Conservation (phyloP, 2,329 filamentous ascomycete species). For the Aspergillus caelatus region DNA sequence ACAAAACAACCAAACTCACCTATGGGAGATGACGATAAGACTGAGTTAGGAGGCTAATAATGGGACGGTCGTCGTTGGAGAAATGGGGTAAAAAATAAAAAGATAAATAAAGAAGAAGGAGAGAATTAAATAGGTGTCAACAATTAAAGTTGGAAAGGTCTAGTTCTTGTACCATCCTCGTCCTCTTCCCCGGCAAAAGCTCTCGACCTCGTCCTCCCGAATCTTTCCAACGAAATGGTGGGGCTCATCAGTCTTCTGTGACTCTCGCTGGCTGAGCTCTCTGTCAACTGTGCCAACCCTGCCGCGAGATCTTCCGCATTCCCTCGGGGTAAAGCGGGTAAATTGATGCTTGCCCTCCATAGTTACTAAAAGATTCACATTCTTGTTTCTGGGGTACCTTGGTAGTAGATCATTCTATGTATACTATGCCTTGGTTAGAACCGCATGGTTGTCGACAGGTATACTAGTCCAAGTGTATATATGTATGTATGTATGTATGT, state of each 20-base stretch:
- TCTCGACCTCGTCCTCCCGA: slow-evolving; percentile 34
- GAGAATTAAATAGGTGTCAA: slow-evolving; percentile 4
- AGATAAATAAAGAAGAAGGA: slow-evolving; percentile 8
- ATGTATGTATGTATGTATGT: too few relatives aligned
- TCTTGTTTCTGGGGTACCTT: background rate
- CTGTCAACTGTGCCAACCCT: slow-evolving; percentile 19
- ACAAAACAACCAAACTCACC: slow-evolving; percentile 3
- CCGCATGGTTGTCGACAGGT: background rate
- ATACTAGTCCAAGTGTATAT: too few relatives aligned
- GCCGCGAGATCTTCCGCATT: slow-evolving; percentile 43
- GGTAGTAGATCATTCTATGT: background rate
- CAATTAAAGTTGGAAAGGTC: slow-evolving; percentile 12
- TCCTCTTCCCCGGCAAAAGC: slow-evolving; percentile 31
- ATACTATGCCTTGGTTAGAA: background rate
- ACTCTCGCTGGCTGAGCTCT: slow-evolving; percentile 30
- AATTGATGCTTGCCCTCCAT: background rate
- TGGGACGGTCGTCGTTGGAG: background rate
- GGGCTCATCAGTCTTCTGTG: slow-evolving; percentile 33
- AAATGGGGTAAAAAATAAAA: background rate
- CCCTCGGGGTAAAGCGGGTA: slow-evolving; percentile 37
- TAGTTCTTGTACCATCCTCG: slow-evolving; percentile 19
- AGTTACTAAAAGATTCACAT: background rate
- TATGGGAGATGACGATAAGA: background rate
- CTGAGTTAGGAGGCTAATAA: background rate
- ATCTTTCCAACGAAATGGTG: slow-evolving; percentile 43